phyloP scores from a whole-genome alignment of 257 asterid species.

The Solanum pennellii region DNA sequence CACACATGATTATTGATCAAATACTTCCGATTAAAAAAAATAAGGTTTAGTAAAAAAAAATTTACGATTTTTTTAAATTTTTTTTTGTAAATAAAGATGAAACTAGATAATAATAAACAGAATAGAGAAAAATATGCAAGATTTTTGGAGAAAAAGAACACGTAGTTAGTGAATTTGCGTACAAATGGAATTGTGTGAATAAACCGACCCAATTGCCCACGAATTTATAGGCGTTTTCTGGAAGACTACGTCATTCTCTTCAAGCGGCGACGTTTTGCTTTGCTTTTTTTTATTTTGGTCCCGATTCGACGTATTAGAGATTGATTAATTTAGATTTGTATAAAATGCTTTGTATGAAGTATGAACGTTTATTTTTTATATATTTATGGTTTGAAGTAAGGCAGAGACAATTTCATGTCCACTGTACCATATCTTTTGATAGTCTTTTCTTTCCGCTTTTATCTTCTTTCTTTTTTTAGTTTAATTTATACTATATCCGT shows the following conservation, averaged over 20 bases:
- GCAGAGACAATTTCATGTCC: no score
- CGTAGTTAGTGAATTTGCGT: background rate
- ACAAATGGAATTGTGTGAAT: background rate
- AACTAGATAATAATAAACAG: background rate
- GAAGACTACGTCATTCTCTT: background rate
- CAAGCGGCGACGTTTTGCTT: constrained; percentile 2
- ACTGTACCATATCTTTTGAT: no score
- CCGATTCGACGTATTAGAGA: background rate
- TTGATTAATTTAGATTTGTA: background rate
- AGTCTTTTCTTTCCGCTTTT: no score
- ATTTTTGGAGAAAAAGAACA: background rate
- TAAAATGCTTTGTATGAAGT: no score
- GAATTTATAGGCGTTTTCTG: constrained; percentile 13
- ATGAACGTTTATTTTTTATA: no score
- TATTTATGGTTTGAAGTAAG: no score
- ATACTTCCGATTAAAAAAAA: no score
- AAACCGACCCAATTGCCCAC: background rate
- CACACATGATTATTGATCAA: constrained; percentile 50
- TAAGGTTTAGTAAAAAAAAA: background rate
- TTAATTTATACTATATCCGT: no score
- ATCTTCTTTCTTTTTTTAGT: no score
- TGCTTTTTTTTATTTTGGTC: background rate
- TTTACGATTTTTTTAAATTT: background rate
- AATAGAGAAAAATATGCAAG: background rate
- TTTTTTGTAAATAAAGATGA: background rate